Evolutionary conservation across 768 basidiomycete genomes (phyloP).

Genomic region (Pisolithus marmoratus): DNA sequence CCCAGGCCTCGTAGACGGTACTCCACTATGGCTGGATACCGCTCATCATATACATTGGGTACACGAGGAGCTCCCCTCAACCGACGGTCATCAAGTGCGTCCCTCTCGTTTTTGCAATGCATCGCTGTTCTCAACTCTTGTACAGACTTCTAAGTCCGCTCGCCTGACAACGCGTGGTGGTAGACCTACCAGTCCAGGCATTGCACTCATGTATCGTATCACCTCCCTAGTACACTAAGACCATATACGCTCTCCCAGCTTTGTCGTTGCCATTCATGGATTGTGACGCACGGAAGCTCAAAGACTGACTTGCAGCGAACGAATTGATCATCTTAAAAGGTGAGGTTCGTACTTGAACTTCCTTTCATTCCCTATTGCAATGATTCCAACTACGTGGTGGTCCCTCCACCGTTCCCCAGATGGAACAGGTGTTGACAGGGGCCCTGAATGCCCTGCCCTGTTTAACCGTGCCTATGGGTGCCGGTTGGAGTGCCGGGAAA

Average conservation of each 20-base stretch:
- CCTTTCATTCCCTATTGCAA: slow-evolving; percentile 6
- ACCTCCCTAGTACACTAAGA: slow-evolving; percentile 3
- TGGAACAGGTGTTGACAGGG: slow-evolving; percentile 1
- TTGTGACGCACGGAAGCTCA: background rate
- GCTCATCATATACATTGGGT: slow-evolving; percentile 92
- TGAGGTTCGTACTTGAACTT: slow-evolving; percentile 20
- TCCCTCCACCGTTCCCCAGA: slow-evolving; percentile 21
- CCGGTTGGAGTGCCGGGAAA: slow-evolving; percentile 42
- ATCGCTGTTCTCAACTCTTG: background rate
- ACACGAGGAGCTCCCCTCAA: slow-evolving; percentile 87
- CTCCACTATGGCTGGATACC: slow-evolving; percentile 97
- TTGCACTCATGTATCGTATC: slow-evolving; percentile 14
- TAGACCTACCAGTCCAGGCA: slow-evolving; percentile 7
- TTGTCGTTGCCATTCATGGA: background rate
- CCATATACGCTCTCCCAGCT: background rate
- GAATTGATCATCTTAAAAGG: slow-evolving; percentile 6
- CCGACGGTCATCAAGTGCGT: slow-evolving; percentile 94
- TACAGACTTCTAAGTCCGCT: slow-evolving; percentile 88
- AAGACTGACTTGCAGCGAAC: background rate
- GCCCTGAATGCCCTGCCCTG: slow-evolving; percentile 27
- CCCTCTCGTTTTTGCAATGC: background rate
- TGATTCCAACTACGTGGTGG: slow-evolving; percentile 73
- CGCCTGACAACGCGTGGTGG: slow-evolving; percentile 44
- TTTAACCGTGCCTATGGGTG: slow-evolving; percentile 39
- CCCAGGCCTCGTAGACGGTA: slow-evolving; percentile 53